Evolutionary conservation across 2,329 filamentous ascomycete species (phyloP), one percentile per base, ranked within the genome.

Genomic region (Verticillium tricorpus): DNA sequence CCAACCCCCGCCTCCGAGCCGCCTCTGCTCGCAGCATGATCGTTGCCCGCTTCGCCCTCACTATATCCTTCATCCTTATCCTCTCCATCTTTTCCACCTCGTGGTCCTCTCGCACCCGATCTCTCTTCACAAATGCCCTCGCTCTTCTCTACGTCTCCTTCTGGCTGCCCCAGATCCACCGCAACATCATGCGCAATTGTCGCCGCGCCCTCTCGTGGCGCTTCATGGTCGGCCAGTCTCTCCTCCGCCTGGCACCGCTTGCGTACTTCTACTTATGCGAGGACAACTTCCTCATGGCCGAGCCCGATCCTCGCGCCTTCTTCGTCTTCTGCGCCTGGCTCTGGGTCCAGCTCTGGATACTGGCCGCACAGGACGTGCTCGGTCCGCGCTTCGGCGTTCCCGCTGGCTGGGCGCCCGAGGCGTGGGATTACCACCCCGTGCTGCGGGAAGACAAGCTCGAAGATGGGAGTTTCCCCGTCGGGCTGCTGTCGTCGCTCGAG

Each of bases 391-490:
- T 95, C 77, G 92, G 93, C 60, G 78, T 98, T 0, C 89, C 88
- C 2, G 83, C 85, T 55, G 83, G 85, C 58, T 89, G 86, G 86
- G 78, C 82, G 64, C 84, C 86, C n/a, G 84, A 87, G 61, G 91
- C 90, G 1, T 99, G 96, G 84, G 94, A 99, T 71, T 99, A 99
- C 73, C 94, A 99, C 73, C 94, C 93, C 0, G 82, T 97, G 2
- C 81, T 99, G 25, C 86, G 92, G 32, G 91, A 93, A 69, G 93
- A 96, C 65, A 90, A 88, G 63, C 76, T 92, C 56, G 91, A 97
- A 77, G 87, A 90, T 19, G 92, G 90, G 22, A 89, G 87, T 1
- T 76, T 97, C 65, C 93, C 93, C 0, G 91, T 97, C 62, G 92
- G 93, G 1, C 82, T 92, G 17, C 80, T 85, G 2, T 72, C 69